phyloP scores from a whole-genome alignment of 2,329 filamentous ascomycete species.

The Bipolaris zeicola region DNA sequence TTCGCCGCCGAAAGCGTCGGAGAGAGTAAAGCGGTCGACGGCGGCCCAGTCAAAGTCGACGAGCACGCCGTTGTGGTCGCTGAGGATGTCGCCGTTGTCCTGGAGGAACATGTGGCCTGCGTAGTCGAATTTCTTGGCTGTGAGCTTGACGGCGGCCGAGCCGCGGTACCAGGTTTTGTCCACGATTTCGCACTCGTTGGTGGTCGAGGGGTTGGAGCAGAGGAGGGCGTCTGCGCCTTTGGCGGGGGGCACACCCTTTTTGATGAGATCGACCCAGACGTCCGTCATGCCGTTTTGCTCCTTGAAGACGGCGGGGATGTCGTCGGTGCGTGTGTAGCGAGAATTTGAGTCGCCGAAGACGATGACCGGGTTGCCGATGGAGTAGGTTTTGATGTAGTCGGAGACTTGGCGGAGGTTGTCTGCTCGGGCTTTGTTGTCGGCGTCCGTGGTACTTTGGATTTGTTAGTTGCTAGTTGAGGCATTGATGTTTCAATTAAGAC shows the following conservation, averaged over 20 bases:
- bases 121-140: conserved; percentile 61
- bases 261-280: conserved; percentile 63
- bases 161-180: conserved; percentile 70
- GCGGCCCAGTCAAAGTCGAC: conserved; percentile 55
- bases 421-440: conserved; percentile 62
- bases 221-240: conserved; percentile 41
- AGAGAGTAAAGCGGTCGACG: conserved; percentile 21
- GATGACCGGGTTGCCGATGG: conserved; percentile 65
- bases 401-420: conserved; percentile 66
- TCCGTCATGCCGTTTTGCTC: conserved; percentile 61
- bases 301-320: conserved; percentile 60
- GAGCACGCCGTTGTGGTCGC: conserved; percentile 69
- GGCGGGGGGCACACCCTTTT: conserved; percentile 25
- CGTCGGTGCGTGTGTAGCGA: conserved; percentile 63
- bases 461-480: background rate
- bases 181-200: conserved; percentile 65
- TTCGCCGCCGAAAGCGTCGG: conserved; percentile 56
- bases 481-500: background rate
- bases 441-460: conserved; percentile 50
- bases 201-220: conserved; percentile 64
- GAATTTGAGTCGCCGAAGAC: conserved; percentile 70
- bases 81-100: conserved; percentile 61
- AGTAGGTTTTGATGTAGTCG: conserved; percentile 62
- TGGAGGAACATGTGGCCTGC: conserved; percentile 63
- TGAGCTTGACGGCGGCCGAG: conserved; percentile 54